A percentile compares a stretch with the other conserved stretches of the same genome.
These are phyloP conservation scores for Candida piceae DNA, from an alignment of 805 yeast species.

Conservation along the genomic window DNA sequence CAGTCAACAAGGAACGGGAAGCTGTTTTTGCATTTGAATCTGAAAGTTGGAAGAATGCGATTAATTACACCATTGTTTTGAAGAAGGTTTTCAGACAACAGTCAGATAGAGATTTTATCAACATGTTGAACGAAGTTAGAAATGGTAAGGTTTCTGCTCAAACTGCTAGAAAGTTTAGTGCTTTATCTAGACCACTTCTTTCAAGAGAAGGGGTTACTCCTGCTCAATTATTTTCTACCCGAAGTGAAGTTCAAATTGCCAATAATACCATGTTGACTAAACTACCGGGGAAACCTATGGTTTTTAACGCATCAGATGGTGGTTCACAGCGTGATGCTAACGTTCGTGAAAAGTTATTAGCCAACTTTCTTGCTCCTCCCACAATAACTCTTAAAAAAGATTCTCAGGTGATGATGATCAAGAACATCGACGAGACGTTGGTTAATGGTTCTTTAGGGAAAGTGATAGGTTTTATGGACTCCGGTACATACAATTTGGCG, in stretches of 20 bases:
- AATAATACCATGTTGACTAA: conserved; percentile 45
- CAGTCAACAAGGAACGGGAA: conserved; percentile 41
- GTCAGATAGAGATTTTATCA: conserved; percentile 63
- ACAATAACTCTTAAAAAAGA: conserved; percentile 54
- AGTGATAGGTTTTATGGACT: conserved; percentile 44
- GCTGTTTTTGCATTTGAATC: conserved; percentile 62
- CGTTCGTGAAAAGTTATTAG: conserved; percentile 39
- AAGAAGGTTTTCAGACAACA: conserved; percentile 71
- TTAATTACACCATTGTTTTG: conserved; percentile 53
- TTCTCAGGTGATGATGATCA: conserved; percentile 81
- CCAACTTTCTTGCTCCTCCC: conserved; percentile 60
- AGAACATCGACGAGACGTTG: conserved; percentile 64
- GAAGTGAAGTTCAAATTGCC: conserved; percentile 66
- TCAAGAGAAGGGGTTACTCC: conserved; percentile 60
- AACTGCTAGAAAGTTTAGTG: conserved; percentile 45
- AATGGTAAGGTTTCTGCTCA: conserved; percentile 49
- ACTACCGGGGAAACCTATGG: conserved; percentile 39
- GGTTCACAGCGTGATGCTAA: conserved; percentile 41
- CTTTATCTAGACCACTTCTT: conserved; percentile 45
- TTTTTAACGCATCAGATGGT: conserved; percentile 49
- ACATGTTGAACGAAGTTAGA: conserved; percentile 73
- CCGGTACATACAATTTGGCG: conserved; percentile 42
- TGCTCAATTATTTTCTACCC: conserved; percentile 69
- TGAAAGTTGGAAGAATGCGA: conserved; percentile 53
- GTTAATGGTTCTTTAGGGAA: conserved; percentile 78